Base-by-base conservation (phyloP, 2,329 filamentous ascomycete species). In the Xylariaceae sp. region DNA sequence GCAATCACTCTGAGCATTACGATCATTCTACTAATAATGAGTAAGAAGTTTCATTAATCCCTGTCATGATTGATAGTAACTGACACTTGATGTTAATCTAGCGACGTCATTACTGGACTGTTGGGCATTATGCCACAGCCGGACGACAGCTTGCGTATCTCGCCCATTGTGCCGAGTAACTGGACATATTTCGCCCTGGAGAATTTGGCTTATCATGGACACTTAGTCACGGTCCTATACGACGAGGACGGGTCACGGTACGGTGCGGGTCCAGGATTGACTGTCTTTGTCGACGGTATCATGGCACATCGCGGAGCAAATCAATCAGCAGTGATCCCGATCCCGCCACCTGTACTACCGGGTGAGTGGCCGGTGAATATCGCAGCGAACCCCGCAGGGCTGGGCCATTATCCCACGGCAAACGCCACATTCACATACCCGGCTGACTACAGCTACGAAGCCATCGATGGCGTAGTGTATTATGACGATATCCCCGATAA, bases 11-110 rank as follows among this genome's bases (percentile, higher is more conserved):
- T 1, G 72, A 74, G 58, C 67, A 76, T 58, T 76, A 76, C 58
- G 67, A 71, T 50, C 74, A 76, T 57, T 76, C 73, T 0, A 75
- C 72, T 0, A 72, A 74, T 55, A 68, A 74, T 21, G 72, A 76
- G 56, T 58, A 49, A 56, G 56, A 44, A 2, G 12, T 16, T n/a
- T 3, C 6, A 5, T 12, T 10, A 21, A 19, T 8, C 19, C 5
- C 5, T 16, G 19, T 13, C 10, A 13, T 18, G n/a, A 15, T 26
- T 13, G 10, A 30, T 22, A 32, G 3, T 21, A 16, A 18, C 48
- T 56, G n/a, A 58, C 5, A 19, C 8, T 21, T 26, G 2, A 18
- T 10, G 15, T 43, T 8, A 34, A 32, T 26, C 10, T 15, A 58
- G 56, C 62, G 72, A 76, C 53, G 66, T 76, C 5, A 70, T 76